phyloP scores from a whole-genome alignment of 805 yeast species.

The Schwanniomyces yamadae region DNA sequence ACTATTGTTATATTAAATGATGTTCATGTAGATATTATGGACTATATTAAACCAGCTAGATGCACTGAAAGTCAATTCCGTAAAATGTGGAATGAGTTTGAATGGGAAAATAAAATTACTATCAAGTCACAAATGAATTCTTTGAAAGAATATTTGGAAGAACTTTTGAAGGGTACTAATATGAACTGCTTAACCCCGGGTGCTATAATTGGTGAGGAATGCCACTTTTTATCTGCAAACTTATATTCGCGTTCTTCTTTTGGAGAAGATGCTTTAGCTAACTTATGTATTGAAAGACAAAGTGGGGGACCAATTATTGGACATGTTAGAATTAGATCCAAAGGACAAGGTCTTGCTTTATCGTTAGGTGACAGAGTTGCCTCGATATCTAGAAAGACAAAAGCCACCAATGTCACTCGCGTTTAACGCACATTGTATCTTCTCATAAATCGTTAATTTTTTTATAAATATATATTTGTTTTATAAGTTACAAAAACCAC shows the following conservation, averaged over 20 bases:
- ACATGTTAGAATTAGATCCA: slow-evolving; percentile 92
- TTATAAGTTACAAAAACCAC: slow-evolving; percentile 4
- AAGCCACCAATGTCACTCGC: slow-evolving; percentile 17
- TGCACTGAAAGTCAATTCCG: slow-evolving; percentile 90
- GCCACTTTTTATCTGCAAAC: slow-evolving; percentile 91
- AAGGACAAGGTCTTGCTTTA: slow-evolving; percentile 96
- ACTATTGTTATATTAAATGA: slow-evolving; percentile 91
- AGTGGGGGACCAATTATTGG: slow-evolving; percentile 79
- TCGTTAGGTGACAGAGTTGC: slow-evolving; percentile 94
- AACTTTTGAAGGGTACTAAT: slow-evolving; percentile 77
- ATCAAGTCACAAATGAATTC: slow-evolving; percentile 67
- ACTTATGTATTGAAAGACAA: slow-evolving; percentile 85
- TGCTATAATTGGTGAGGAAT: slow-evolving; percentile 84
- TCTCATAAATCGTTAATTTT: slow-evolving; percentile 1
- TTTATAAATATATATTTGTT: slow-evolving; percentile 5
- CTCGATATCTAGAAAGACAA: slow-evolving; percentile 58
- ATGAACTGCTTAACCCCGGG: slow-evolving; percentile 94
- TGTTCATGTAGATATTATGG: slow-evolving; percentile 95
- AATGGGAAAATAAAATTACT: slow-evolving; percentile 98
- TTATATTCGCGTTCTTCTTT: slow-evolving; percentile 88
- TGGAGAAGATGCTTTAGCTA: slow-evolving; percentile 97
- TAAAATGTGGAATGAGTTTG: slow-evolving; percentile 98
- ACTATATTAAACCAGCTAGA: slow-evolving; percentile 92
- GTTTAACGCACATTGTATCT: slow-evolving; percentile 4
- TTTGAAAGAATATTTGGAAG: slow-evolving; percentile 75